Evolutionary conservation across 495 filamentous ascomycete species (phyloP).

Genomic region (Poronia punctata): DNA sequence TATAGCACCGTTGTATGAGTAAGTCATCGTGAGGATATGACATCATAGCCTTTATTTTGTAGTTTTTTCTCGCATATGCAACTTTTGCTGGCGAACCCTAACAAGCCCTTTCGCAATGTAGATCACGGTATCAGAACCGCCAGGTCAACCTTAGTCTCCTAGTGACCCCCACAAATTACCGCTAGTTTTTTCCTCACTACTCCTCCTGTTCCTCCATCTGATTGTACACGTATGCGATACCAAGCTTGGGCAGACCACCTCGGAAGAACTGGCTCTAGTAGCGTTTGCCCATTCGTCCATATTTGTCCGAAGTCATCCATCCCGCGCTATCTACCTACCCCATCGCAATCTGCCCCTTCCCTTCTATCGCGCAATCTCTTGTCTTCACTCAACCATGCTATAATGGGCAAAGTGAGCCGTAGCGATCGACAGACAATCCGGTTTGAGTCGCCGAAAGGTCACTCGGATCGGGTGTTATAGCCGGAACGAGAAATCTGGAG

Average conservation of each 20-base stretch:
- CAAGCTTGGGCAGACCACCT: neutral
- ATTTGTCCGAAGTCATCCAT: too few species aligned
- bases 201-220: neutral
- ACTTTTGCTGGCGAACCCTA: too few species aligned
- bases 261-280: neutral
- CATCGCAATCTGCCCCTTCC: neutral
- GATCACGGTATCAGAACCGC: too few species aligned
- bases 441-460: neutral
- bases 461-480: neutral
- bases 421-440: neutral
- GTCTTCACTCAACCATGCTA: neutral
- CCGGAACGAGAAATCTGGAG: neutral
- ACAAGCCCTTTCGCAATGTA: too few species aligned
- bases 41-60: too few species aligned
- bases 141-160: too few species aligned
- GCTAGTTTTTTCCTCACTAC: neutral
- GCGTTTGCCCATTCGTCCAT: too few species aligned
- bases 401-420: neutral
- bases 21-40: too few species aligned
- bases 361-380: neutral
- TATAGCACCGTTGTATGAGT: too few species aligned
- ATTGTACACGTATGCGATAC: conserved; percentile 3
- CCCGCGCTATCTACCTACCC: neutral
- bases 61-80: too few species aligned
- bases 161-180: neutral